Evolutionary conservation across 2,329 filamentous ascomycete species (phyloP).

Genomic region (Huntiella savannae): DNA sequence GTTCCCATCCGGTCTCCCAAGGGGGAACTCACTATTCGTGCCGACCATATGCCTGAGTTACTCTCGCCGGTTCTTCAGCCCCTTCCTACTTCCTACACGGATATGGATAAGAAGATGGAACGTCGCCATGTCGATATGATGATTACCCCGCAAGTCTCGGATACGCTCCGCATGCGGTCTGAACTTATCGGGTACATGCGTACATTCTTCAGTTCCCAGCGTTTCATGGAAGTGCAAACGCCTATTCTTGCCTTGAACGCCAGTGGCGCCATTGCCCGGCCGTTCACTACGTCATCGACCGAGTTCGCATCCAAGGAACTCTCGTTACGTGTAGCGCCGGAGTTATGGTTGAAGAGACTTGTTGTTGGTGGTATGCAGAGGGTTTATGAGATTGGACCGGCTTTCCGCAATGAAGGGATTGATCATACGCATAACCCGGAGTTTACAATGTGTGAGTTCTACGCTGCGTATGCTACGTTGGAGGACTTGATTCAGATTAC

Average conservation of each 20-base stretch:
- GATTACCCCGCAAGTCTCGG: constrained; percentile 46
- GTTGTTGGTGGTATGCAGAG: constrained; percentile 74
- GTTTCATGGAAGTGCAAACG: constrained; percentile 77
- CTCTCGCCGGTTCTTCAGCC: constrained; percentile 64
- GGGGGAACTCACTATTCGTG: constrained; percentile 61
- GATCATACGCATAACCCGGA: constrained; percentile 91
- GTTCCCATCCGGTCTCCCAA: constrained; percentile 46
- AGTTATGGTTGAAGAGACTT: constrained; percentile 85
- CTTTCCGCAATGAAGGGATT: constrained; percentile 84
- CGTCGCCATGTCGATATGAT: constrained; percentile 76
- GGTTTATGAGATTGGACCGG: constrained; percentile 83
- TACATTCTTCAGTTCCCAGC: constrained; percentile 48
- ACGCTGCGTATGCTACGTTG: constrained; percentile 66
- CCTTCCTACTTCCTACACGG: constrained; percentile 50
- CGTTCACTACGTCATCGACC: constrained; percentile 64
- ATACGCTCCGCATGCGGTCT: constrained; percentile 56
- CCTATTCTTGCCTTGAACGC: constrained; percentile 69
- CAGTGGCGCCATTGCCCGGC: constrained; percentile 71
- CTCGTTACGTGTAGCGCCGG: constrained; percentile 73
- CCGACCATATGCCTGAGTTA: constrained; percentile 47
- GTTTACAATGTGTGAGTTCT: constrained; percentile 96
- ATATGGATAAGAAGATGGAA: constrained; percentile 53
- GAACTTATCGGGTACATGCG: constrained; percentile 56
- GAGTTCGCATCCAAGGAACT: constrained; percentile 56
- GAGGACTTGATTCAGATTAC: constrained; percentile 58